Base-by-base conservation (phyloP, 2,329 filamentous ascomycete genomes). In the Chrysosporium queenslandicum region DNA sequence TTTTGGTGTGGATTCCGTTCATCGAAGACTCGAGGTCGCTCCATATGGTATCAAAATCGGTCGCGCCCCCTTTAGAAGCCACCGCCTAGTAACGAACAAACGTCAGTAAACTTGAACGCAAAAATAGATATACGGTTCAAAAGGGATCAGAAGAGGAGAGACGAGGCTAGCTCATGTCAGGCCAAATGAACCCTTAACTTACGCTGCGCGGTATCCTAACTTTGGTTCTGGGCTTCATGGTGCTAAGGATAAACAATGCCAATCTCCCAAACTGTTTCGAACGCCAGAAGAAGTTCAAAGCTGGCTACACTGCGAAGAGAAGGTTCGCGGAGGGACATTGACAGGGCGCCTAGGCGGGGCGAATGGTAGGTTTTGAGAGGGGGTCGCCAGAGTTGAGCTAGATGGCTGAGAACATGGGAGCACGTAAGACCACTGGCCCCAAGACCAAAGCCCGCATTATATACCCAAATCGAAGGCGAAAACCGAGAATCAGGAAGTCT, bases 41-140 rank as follows among this genome's bases (percentile, higher is more conserved):
- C 92, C 92, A 98, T 60, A 83, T 86, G 2, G 79, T 75, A n/a
- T 95, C 86, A 64, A 95, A 95, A 59, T 94, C 87, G 60, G 85
- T 77, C 8, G 77, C 75, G 58, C 84, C 81, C 55, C 74, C 77
- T 16, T 61, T 64, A 54, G 74, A 75, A 2, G 65, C 62, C 20
- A 82, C 66, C 53, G 79, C 78, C 81, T 85, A 61, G 2, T 32
- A 21, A 18, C 30, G 18, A 21, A 8, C 8, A 29, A 25, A 42
- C 18, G 27, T 41, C n/a, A n/a, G n/a, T n/a, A n/a, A n/a, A n/a
- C n/a, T n/a, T n/a, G n/a, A n/a, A n/a, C n/a, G n/a, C n/a, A n/a
- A n/a, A n/a, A n/a, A n/a, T n/a, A n/a, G n/a, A n/a, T n/a, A n/a
- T n/a, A n/a, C n/a, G n/a, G n/a, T n/a, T n/a, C n/a, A n/a, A n/a